Evolutionary conservation across 2,329 filamentous ascomycete species (phyloP), one percentile per base, ranked within the genome.

Genomic region (Cladophialophora carrionii): DNA sequence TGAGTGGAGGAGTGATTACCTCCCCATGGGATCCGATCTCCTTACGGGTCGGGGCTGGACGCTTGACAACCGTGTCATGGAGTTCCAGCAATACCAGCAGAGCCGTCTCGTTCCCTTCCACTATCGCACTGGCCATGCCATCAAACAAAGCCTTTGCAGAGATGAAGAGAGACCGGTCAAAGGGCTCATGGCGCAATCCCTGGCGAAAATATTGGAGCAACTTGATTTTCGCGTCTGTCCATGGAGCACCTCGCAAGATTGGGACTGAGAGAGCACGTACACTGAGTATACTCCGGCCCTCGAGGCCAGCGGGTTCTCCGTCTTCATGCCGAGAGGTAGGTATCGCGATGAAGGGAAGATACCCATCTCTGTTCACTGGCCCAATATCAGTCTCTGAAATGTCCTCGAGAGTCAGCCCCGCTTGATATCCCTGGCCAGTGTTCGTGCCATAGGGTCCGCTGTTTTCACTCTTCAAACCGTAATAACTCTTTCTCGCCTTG

Each of bases 71-170:
- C n/a, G 60, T 57, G 75, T 5, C 77, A 76, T 67, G 75, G 73
- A 80, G 68, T 57, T 78, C 78, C 20, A 80, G 72, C 5, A 81
- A 72, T 12, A 71, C 71, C 5, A 70, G 61, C 4, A 80, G 71
- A 0, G 76, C 76, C 4, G 65, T 60, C 2, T 64, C 32, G 37
- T 80, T 76, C 10, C 72, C 64, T 5, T 75, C 71, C 7, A 71
- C 32, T 9, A 82, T 75, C 9, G 80, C 79, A 3, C 72, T 74
- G 29, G 73, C 72, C 55, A 82, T 76, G 8, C 80, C 79, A 31
- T 76, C 66, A n/a, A 79, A 76, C 2, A 79, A 64, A 0, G 72
- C 72, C 2, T 71, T 68, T 1, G 72, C 74, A 3, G 78, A 75
- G 8, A 79, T 66, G 29, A 34, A 60, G 57, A 68, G 12, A 62